phyloP scores from a whole-genome alignment of 2,329 filamentous ascomycete species.

The Epichloe sibirici region DNA sequence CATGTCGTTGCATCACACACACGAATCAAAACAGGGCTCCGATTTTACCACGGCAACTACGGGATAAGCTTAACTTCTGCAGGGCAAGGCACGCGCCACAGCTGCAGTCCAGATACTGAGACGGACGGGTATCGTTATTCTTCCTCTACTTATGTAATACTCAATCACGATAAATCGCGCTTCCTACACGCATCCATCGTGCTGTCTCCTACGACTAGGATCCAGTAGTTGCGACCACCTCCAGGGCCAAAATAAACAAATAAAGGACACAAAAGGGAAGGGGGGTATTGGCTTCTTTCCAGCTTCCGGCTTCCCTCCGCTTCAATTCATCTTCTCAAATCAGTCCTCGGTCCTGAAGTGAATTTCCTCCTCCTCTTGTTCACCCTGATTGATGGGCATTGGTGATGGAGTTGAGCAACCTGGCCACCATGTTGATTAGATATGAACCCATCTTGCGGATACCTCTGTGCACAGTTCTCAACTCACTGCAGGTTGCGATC shows the following conservation, averaged over 20 bases:
- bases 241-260: neutral
- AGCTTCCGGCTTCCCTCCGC: neutral
- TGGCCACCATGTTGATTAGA: constrained; percentile 2
- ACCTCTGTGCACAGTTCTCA: neutral
- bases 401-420: constrained; percentile 14
- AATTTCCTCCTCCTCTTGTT: neutral
- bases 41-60: neutral
- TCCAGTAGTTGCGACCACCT: neutral
- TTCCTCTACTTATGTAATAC: neutral
- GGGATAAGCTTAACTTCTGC: neutral
- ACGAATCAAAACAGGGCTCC: no score
- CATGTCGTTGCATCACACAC: no score
- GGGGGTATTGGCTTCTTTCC: constrained; percentile 5
- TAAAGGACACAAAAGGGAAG: neutral
- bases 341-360: neutral
- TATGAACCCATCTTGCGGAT: neutral
- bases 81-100: neutral
- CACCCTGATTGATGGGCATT: constrained; percentile 9
- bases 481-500: constrained; percentile 38
- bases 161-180: neutral
- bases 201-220: neutral
- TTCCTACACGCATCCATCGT: neutral
- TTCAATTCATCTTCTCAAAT: neutral
- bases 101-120: neutral
- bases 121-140: constrained; percentile 8